A percentile compares a stretch with the other conserved stretches of the same genome.
Conservation (phyloP, 257 asterid species). For the Solanum acaule region DNA sequence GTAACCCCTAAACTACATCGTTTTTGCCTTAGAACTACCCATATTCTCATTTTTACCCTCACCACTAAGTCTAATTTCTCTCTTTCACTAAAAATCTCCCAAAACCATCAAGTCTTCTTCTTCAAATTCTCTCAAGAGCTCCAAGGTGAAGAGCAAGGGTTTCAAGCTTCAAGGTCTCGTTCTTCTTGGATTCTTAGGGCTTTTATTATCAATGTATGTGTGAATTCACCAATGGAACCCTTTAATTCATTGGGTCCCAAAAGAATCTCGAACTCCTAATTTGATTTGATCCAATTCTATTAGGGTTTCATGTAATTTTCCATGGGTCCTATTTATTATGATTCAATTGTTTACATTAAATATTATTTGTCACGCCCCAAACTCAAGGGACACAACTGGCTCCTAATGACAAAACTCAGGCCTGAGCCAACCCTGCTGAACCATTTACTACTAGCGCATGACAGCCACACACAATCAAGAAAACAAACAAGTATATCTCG, state of each 20-base stretch:
- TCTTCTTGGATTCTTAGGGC: not conserved
- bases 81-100: not conserved
- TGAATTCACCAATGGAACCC: not conserved
- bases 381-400: too few species aligned
- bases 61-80: not conserved
- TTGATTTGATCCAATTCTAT: not conserved
- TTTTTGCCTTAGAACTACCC: not conserved
- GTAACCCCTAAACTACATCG: not conserved
- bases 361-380: too few species aligned
- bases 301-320: not conserved
- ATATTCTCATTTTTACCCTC: not conserved
- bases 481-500: too few species aligned
- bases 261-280: not conserved
- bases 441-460: too few species aligned
- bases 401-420: too few species aligned
- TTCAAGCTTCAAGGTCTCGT: not conserved
- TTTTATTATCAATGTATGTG: not conserved
- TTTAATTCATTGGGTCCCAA: not conserved
- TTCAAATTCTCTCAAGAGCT: not conserved
- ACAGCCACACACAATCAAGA: too few species aligned
- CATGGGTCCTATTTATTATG: too few species aligned
- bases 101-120: not conserved
- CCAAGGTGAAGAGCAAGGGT: not conserved
- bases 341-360: too few species aligned
- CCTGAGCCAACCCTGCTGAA: too few species aligned